A percentile compares a stretch with the other conserved stretches of the same genome.
Evolutionary conservation across 2,329 filamentous ascomycete species (phyloP).

Genomic region (Pyricularia grisea): DNA sequence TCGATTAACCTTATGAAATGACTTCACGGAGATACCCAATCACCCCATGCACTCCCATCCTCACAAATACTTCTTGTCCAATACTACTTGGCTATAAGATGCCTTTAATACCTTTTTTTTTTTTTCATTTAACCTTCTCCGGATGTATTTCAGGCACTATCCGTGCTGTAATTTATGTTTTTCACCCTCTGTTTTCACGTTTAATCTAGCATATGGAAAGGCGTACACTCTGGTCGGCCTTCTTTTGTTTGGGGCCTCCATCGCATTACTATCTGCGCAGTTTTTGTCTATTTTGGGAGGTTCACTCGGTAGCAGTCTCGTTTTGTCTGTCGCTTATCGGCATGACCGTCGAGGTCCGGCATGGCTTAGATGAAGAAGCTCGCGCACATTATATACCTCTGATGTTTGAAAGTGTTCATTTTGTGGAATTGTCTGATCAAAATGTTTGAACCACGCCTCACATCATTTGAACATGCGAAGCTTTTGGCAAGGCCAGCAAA

Average conservation of each 20-base stretch:
- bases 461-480: too few species aligned
- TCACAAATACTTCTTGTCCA: neutral
- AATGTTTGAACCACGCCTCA: too few species aligned
- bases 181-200: neutral
- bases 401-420: neutral
- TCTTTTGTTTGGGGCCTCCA: neutral
- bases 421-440: neutral
- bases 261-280: neutral
- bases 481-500: too few species aligned
- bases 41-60: neutral
- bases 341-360: too few species aligned
- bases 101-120: neutral
- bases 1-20: neutral
- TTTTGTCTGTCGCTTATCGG: neutral
- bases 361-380: neutral
- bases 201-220: neutral
- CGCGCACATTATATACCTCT: neutral
- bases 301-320: neutral
- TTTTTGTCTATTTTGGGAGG: neutral
- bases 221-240: neutral
- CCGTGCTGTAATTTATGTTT: neutral
- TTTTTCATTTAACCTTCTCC: neutral
- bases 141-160: neutral
- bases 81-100: neutral
- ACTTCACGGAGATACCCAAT: constrained; percentile 1